Percentiles rank a stretch among this genome's conserved stretches.
Conservation (phyloP, 2,329 filamentous ascomycete species). For the Thelonectria rubi region DNA sequence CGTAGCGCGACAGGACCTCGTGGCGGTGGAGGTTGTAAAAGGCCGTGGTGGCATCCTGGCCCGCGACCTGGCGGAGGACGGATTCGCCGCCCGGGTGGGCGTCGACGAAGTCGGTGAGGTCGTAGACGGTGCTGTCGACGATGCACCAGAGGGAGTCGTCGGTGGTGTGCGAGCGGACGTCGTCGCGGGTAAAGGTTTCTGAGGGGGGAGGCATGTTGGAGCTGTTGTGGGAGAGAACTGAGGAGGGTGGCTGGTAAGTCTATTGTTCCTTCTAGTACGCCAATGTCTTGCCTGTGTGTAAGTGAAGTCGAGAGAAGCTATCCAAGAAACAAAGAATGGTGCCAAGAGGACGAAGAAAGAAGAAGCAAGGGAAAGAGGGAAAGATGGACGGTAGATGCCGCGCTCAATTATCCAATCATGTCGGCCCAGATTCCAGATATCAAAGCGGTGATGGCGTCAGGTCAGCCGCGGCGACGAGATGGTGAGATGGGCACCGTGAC, state of each 20-base stretch:
- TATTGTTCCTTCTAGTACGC: neutral
- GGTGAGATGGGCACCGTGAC: slow-evolving; percentile 5
- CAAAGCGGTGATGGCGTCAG: neutral
- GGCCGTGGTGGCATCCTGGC: slow-evolving; percentile 80
- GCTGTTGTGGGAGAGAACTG: neutral
- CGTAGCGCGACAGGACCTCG: slow-evolving; percentile 86
- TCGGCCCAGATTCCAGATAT: neutral
- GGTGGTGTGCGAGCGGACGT: slow-evolving; percentile 79
- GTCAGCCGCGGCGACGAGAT: slow-evolving; percentile 9
- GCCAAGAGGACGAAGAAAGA: neutral
- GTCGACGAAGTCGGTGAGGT: slow-evolving; percentile 84
- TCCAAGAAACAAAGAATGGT: neutral
- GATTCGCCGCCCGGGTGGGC: slow-evolving; percentile 85
- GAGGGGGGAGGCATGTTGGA: slow-evolving; percentile 49
- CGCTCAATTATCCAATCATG: neutral
- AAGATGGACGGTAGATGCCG: neutral
- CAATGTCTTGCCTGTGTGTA: neutral
- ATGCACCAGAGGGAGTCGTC: slow-evolving; percentile 84
- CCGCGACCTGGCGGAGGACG: slow-evolving; percentile 82
- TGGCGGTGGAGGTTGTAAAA: slow-evolving; percentile 95
- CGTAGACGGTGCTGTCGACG: slow-evolving; percentile 87
- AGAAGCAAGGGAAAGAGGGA: neutral
- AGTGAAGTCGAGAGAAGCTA: neutral
- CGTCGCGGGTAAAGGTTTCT: slow-evolving; percentile 65
- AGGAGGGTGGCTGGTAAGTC: neutral